Conservation (phyloP, 1,284 basidiomycete species). For the Rhodotorula sp. region DNA sequence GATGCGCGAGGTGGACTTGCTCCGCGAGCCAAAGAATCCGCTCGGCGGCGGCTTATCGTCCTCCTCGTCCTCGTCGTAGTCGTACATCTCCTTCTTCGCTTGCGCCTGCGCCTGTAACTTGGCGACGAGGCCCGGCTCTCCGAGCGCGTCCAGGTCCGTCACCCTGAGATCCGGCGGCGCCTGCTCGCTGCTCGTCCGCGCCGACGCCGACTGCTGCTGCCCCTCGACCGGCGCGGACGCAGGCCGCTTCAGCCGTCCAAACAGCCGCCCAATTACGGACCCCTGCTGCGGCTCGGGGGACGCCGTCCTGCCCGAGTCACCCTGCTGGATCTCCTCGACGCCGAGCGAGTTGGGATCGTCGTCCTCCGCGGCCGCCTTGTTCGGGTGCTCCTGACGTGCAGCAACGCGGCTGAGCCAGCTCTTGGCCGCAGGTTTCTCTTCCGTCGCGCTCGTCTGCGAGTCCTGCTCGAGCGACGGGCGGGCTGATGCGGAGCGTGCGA, state of each 20-base stretch:
- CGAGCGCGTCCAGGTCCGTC: constrained; percentile 29
- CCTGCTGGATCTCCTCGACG: constrained; percentile 17
- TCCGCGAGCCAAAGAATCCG: constrained; percentile 17
- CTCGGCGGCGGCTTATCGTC: neutral
- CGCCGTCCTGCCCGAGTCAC: constrained; percentile 5
- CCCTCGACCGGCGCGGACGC: neutral
- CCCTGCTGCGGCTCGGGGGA: constrained; percentile 4
- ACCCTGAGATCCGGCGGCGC: neutral
- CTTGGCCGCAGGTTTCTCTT: neutral
- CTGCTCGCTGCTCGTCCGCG: constrained; percentile 7
- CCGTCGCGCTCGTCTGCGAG: neutral
- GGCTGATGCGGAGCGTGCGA: neutral
- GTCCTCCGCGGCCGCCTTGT: neutral
- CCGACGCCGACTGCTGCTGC: neutral
- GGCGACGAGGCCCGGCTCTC: neutral
- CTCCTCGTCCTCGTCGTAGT: neutral
- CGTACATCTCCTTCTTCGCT: constrained; percentile 1
- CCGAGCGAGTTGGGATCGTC: constrained; percentile 16
- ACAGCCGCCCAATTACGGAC: constrained; percentile 29
- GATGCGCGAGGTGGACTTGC: constrained; percentile 1
- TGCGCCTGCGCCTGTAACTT: neutral
- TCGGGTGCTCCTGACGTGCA: neutral
- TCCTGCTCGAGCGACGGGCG: neutral
- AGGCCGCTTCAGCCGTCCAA: constrained; percentile 18
- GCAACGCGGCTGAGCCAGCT: constrained; percentile 2